phyloP scores from a whole-genome alignment of 805 yeast genomes.

The Ogataea haglerorum region DNA sequence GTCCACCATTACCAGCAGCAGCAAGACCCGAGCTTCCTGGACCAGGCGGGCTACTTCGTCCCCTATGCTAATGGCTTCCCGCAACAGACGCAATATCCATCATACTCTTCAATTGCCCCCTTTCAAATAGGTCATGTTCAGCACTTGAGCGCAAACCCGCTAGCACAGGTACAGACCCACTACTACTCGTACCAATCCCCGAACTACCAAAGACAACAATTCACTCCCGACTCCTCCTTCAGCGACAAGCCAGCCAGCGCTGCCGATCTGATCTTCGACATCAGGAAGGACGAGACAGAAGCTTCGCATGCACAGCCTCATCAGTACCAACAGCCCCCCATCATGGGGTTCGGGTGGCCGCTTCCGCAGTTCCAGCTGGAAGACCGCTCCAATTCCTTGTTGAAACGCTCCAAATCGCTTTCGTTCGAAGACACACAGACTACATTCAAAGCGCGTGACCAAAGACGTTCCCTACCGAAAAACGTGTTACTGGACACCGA shows the following conservation, averaged over 20 bases:
- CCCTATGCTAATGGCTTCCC: conserved; percentile 1
- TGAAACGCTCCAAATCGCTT: conserved; percentile 13
- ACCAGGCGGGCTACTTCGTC: conserved; percentile 4
- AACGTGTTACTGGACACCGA: neutral
- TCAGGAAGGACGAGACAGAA: conserved; percentile 11
- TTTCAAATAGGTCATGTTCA: conserved; percentile 4
- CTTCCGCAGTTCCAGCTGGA: conserved; percentile 2
- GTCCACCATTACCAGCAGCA: conserved; percentile 7
- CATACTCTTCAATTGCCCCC: conserved; percentile 4
- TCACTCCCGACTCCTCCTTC: conserved; percentile 7
- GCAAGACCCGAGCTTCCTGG: conserved; percentile 3
- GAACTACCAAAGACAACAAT: conserved; percentile 4
- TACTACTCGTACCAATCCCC: conserved; percentile 8
- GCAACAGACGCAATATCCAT: conserved; percentile 6
- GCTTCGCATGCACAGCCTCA: conserved; percentile 9
- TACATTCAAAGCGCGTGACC: neutral
- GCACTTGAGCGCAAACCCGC: neutral
- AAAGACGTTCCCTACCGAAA: conserved; percentile 6
- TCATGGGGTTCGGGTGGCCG: conserved; percentile 1
- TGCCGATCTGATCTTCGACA: conserved; percentile 3
- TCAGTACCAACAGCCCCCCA: conserved; percentile 2
- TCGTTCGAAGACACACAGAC: conserved; percentile 3
- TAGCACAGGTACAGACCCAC: conserved; percentile 4
- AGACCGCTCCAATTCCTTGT: conserved; percentile 1
- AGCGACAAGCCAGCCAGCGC: conserved; percentile 7